These are phyloP conservation scores for Penicillium sp. DNA, from an alignment of 2,329 filamentous ascomycete species.

Conservation along the genomic window DNA sequence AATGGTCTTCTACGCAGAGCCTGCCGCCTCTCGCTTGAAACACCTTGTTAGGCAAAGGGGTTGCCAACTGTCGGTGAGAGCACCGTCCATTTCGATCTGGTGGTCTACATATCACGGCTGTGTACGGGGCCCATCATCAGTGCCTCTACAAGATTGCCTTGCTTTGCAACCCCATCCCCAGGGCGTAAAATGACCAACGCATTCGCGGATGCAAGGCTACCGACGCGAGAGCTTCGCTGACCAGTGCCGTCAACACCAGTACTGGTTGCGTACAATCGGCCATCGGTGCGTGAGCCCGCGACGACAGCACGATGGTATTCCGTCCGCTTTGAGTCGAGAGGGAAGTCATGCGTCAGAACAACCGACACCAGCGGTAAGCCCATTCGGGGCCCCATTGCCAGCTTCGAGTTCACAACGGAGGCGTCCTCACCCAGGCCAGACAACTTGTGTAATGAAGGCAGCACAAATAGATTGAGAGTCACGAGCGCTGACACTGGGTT, in stretches of 20 bases:
- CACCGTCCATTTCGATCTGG: neutral
- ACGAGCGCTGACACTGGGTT: conserved; percentile 92
- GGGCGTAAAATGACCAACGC: conserved; percentile 62
- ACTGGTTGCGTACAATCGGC: conserved; percentile 65
- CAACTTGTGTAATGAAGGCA: conserved; percentile 75
- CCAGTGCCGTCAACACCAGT: conserved; percentile 59
- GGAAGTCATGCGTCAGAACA: conserved; percentile 63
- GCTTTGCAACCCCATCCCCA: conserved; percentile 52
- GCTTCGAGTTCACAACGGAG: conserved; percentile 11
- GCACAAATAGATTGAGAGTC: conserved; percentile 87
- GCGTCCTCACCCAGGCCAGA: conserved; percentile 52
- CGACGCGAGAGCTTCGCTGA: conserved; percentile 83
- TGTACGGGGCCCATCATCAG: conserved; percentile 63
- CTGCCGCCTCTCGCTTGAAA: no score
- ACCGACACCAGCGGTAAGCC: conserved; percentile 71
- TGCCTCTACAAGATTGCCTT: conserved; percentile 68
- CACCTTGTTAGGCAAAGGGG: no score
- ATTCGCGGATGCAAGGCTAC: conserved; percentile 84
- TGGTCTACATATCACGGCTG: conserved; percentile 17
- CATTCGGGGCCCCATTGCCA: conserved; percentile 47
- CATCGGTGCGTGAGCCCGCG: conserved; percentile 55
- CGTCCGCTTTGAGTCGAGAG: conserved; percentile 65
- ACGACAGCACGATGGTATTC: conserved; percentile 90
- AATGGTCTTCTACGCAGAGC: no score
- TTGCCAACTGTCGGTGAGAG: no score